A percentile compares a stretch with the other conserved stretches of the same genome.
Conservation (phyloP, 1,284 basidiomycete species). For the Boletellus dicymbophilus region DNA sequence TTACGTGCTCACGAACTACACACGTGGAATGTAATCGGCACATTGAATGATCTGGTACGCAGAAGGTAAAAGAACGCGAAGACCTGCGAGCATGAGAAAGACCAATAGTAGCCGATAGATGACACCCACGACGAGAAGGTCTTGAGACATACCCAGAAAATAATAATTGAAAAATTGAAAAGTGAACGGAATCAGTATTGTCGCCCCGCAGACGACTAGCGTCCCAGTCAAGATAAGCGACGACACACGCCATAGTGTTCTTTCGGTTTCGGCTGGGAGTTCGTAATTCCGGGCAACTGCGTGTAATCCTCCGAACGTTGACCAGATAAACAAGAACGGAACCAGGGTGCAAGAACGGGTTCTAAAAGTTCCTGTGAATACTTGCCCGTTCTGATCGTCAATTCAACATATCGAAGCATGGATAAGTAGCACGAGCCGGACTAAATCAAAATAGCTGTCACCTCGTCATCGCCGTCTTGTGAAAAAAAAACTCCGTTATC, state of each 20-base stretch:
- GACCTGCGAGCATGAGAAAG: background rate
- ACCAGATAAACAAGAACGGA: background rate
- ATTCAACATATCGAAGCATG: no score
- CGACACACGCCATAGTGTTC: background rate
- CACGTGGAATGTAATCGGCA: background rate
- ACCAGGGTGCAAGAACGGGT: background rate
- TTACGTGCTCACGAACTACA: no score
- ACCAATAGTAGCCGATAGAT: background rate
- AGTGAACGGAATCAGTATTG: background rate
- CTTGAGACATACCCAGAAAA: no score
- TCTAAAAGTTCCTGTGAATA: background rate
- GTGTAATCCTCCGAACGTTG: conserved; percentile 3
- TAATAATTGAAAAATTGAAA: no score
- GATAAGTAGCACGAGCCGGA: no score
- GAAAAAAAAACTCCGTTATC: no score
- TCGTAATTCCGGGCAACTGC: conserved; percentile 2
- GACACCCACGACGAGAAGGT: background rate
- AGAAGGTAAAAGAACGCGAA: conserved; percentile 1
- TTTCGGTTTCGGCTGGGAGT: background rate
- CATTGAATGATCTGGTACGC: background rate
- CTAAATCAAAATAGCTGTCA: no score
- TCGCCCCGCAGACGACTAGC: background rate
- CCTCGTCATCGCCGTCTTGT: no score
- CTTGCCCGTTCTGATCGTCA: background rate
- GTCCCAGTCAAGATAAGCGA: background rate